phyloP scores from a whole-genome alignment of 2,329 filamentous ascomycete species.

The Aspergillus udagawae region DNA sequence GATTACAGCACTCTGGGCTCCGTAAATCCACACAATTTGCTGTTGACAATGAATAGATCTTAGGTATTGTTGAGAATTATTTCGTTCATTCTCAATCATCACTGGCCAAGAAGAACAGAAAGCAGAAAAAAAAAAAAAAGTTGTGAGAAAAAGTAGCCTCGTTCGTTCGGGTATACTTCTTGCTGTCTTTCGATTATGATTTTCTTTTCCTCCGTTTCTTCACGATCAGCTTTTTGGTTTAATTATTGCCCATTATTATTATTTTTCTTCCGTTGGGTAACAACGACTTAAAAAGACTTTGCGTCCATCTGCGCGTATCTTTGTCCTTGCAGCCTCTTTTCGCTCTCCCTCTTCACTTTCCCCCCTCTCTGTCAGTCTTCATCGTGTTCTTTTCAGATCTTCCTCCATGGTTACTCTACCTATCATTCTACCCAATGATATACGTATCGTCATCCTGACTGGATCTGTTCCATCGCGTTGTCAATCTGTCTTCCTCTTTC shows the following conservation, averaged over 20 bases:
- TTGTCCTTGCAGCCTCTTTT: conserved; percentile 5
- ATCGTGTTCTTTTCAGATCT: neutral
- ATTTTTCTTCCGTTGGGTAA: conserved; percentile 7
- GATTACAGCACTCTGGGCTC: neutral
- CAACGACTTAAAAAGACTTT: conserved; percentile 7
- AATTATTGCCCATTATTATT: neutral
- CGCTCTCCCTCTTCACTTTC: neutral
- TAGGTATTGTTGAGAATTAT: neutral
- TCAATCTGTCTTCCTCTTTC: neutral
- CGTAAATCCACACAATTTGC: neutral
- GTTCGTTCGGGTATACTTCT: neutral
- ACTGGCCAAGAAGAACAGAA: neutral
- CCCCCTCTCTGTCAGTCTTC: neutral
- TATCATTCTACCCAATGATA: neutral
- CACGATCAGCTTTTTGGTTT: conserved; percentile 2
- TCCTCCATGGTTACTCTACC: neutral
- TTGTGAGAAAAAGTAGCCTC: neutral
- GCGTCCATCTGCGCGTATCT: conserved; percentile 11
- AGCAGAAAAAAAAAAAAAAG: neutral
- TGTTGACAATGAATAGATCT: neutral
- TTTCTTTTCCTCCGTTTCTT: conserved; percentile 5
- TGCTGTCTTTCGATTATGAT: neutral
- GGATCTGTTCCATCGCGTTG: neutral
- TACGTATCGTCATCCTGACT: neutral
- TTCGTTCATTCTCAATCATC: neutral